Base-by-base conservation (phyloP, 2,329 filamentous ascomycete species). In the Verticillium alfalfae region DNA sequence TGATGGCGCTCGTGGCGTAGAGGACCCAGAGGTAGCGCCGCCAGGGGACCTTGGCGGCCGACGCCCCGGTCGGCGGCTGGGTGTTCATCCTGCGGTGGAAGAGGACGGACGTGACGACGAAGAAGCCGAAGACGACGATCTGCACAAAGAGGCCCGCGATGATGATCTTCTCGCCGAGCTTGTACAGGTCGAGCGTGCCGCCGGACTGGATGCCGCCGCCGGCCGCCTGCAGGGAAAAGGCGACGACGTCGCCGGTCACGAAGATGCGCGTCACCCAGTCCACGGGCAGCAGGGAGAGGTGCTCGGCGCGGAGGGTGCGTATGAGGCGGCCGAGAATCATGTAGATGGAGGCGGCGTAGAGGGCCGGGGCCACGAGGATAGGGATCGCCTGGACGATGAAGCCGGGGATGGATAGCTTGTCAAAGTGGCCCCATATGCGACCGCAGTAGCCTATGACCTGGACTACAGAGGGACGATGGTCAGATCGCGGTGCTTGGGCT, bases 101-200 rank as follows among this genome's bases (percentile, higher is more conserved):
- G 1, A 82, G 62, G 2, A 76, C 65, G 0, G 82, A 76, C 1
- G 79, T 78, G 5, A 78, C 61, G 39, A 83, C 70, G 67, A 88
- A 89, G 39, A 87, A 71, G 26, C 76, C 77, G 64, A 88, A 87
- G 61, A 84, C 78, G 52, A 84, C 45, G 31, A 89, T 76, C 67
- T 89, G 86, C 16, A 87, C 69, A 37, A 82, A 69, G 2, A 89
- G 72, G 2, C 86, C 86, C 1, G 66, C 79, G 8, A 88, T 71
- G n/a, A 88, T 79, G 57, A 88, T 73, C 18, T 79, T 77, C 65
- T 83, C 69, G n/a, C 80, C 83, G 13, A 72, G 70, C 34, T 76
- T 68, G 45, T 22, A 52, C 10, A 52, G n/a, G 34, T 59, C 61
- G 0, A 59, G 8, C 2, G 52, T 63, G 2, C 62, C 62, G 15